phyloP scores from a whole-genome alignment of 192 early-diverging fungal species.

The Paraglomus brasilianum region DNA sequence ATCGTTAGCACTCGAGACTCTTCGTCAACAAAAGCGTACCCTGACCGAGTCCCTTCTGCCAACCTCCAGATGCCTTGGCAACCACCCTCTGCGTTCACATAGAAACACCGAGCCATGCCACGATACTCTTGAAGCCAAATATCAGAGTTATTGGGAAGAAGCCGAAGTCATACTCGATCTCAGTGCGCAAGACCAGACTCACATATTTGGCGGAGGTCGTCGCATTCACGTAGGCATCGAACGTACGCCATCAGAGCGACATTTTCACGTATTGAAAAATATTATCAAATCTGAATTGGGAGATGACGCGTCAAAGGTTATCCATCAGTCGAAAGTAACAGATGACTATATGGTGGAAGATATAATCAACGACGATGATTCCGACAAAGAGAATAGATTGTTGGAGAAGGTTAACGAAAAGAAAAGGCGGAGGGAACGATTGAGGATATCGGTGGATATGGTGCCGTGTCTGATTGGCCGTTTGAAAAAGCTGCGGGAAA shows the following conservation, averaged over 20 bases:
- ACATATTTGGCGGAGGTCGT: slow-evolving; percentile 30
- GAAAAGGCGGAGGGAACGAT: slow-evolving; percentile 38
- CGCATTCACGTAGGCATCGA: slow-evolving; percentile 33
- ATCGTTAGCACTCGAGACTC: no score
- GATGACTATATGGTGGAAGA: slow-evolving; percentile 34
- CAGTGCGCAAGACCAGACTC: slow-evolving; percentile 37
- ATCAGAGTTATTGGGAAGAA: slow-evolving; percentile 43
- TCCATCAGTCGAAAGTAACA: no score
- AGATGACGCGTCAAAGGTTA: slow-evolving; percentile 18
- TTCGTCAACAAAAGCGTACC: no score
- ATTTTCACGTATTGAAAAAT: slow-evolving; percentile 42
- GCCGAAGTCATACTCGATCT: slow-evolving; percentile 46
- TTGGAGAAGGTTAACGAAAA: not conserved
- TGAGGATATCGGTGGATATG: slow-evolving; percentile 41
- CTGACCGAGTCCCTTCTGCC: no score
- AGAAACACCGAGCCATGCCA: no score
- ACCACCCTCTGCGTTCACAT: no score
- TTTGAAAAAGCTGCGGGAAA: slow-evolving; percentile 37
- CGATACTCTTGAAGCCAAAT: slow-evolving; percentile 33
- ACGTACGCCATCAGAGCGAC: slow-evolving; percentile 41
- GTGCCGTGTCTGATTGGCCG: slow-evolving; percentile 42
- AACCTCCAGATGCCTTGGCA: no score
- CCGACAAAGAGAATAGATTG: not conserved
- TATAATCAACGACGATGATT: slow-evolving; percentile 14
- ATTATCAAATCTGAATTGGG: slow-evolving; percentile 40